Evolutionary conservation across 108 stramenopile species (phyloP), one percentile per base, ranked within the genome.

Genomic region (Skeletonema potamos): DNA sequence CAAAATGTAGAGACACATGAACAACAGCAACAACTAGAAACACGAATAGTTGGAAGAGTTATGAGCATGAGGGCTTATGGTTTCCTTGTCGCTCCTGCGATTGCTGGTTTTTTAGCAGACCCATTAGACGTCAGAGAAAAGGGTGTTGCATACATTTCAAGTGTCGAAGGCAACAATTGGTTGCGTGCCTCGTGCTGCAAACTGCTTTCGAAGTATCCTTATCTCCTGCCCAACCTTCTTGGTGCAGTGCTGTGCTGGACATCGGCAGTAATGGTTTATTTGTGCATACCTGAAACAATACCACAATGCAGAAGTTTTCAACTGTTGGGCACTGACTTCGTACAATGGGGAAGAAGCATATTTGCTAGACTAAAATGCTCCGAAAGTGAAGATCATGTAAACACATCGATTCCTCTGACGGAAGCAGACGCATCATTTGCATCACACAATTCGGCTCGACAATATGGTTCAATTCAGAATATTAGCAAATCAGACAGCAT

Each of bases 91-190:
- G 82, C 72, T 63, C 91, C 91, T 18, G 85, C 85, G 0, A 51
- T 89, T 34, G 75, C 85, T 20, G 91, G 91, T 24, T 71, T 54
- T 13, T 64, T 91, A 37, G 74, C 85, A 24, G 90, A 87, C 70
- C 89, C 86, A 44, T 18, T 85, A 4, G 70, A 70, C 48, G 76
- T 86, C 26, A 78, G 86, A 32, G 69, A 77, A 4, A 17, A 79
- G 36, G 43, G 63, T 32, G 39, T 24, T 13, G 20, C 29, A 27
- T 60, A 56, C n/a, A n/a, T 13, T 1, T 36, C 48, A 32, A 41
- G 24, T 17, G 8, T 30, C 13, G 64, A 29, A 26, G 76, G 20
- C 57, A 72, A 17, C 58, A 37, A 27, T 30, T 66, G 46, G 22
- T 10, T 51, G 7, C 22, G 17, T 46, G 15, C 2, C 3, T 46